Percentiles rank a stretch among this genome's conserved stretches.
Conservation (phyloP, 345 rosid genomes). For the Rhodomyrtus tomentosa region DNA sequence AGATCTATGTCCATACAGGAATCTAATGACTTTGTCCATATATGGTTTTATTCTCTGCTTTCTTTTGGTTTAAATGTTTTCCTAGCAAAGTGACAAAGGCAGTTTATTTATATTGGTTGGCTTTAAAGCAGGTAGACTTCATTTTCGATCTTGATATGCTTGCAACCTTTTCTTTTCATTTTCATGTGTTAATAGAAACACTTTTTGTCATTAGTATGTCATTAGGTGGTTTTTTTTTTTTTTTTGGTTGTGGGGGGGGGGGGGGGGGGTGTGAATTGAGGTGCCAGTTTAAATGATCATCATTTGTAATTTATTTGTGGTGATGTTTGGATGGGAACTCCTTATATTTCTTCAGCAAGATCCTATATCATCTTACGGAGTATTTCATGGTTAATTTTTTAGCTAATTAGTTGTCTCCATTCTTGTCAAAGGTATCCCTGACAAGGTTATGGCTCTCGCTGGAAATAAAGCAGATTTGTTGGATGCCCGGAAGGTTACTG, state of each 20-base stretch:
- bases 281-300: neutral
- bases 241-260: too few relatives aligned
- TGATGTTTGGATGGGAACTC: neutral
- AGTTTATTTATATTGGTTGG: too few relatives aligned
- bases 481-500: constrained; percentile 64
- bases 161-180: too few relatives aligned
- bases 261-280: too few relatives aligned
- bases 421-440: constrained; percentile 47
- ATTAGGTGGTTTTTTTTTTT: too few relatives aligned
- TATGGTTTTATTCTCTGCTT: too few relatives aligned
- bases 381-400: neutral
- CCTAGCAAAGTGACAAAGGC: neutral
- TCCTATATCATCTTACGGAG: neutral
- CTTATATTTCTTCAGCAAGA: neutral
- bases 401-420: neutral
- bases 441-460: constrained; percentile 87
- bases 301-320: neutral
- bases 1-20: neutral
- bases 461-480: constrained; percentile 87
- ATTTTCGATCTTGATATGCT: too few relatives aligned
- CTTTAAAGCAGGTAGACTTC: too few relatives aligned
- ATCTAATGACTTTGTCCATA: neutral
- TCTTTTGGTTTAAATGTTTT: neutral
- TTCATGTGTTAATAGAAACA: too few relatives aligned
- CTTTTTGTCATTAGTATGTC: too few relatives aligned